Base-by-base conservation (phyloP, 2,329 filamentous ascomycete genomes). In the Calonectria montana region DNA sequence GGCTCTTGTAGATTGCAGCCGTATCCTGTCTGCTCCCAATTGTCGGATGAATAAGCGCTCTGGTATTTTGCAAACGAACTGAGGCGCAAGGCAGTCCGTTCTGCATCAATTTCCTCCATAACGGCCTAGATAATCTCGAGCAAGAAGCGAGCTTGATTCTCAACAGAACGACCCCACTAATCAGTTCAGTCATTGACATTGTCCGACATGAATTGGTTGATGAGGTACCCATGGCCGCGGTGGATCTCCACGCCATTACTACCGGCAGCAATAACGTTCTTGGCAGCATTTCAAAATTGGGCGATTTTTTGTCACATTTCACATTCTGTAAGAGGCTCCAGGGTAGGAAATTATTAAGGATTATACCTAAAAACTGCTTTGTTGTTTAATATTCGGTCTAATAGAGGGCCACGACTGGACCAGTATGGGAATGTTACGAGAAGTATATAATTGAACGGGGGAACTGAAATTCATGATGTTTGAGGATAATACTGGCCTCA, bases 241-340 rank as follows among this genome's bases (percentile, higher is more conserved):
- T 88, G 85, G 2, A 87, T 81, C 77, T 95, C 93, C 67, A 94
- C 90, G 10, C 90, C 91, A 78, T 96, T 94, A 50, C 92, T 92
- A 0, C 94, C 94, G 21, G 88, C 87, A n/a, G 90, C 81, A 3
- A 94, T 80, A 0, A 93, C 88, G 31, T 90, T 50, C 70, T 87
- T 86, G 0, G 88, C 86, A 1, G 88, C 88, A 0, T 85, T 86
- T 1, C 87, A 88, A 80, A 88, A 95, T 0, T 91, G 90, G 0
- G 79, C 80, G 81, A 94, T 93, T 71, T 91, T 86, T 3, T 87
- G 80, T 75, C 89, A 84, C 66, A 96, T 95, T 23, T 94, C 93
- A 0, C 88, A 83, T 61, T 90, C 86, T 0, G 88, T 92, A 88
- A 96, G 12, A 12, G 31, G 6, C 12, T 35, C 31, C 2, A 10